Evolutionary conservation across 306 rosid species (phyloP).

Genomic region (Quercus parvula): DNA sequence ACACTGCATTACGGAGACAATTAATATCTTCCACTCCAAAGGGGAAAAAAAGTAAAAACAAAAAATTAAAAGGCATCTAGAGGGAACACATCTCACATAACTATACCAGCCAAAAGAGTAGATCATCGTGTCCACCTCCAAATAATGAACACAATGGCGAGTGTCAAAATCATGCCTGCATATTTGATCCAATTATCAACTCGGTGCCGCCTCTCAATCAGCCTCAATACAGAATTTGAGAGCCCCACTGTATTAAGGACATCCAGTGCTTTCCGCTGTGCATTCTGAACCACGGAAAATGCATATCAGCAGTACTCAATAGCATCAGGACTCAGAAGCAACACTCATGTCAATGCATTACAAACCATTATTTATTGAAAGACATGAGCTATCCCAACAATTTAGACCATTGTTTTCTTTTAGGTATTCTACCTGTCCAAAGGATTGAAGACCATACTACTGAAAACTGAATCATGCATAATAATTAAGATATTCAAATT

Average conservation of each 20-base stretch:
- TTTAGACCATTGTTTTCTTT: neutral
- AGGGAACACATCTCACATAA: neutral
- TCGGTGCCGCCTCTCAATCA: constrained; percentile 79
- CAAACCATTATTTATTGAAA: neutral
- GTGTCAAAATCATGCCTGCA: constrained; percentile 76
- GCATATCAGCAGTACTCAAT: neutral
- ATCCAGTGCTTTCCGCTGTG: constrained; percentile 83
- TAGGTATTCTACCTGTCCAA: neutral
- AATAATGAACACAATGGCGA: constrained; percentile 50
- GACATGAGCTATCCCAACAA: neutral
- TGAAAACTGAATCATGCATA: neutral
- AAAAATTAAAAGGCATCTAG: neutral
- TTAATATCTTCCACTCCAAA: too few species aligned
- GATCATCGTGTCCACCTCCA: constrained; percentile 49
- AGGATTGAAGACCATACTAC: neutral
- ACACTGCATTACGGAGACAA: neutral
- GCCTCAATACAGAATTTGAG: constrained; percentile 74
- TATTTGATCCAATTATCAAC: constrained; percentile 74
- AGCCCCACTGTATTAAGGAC: constrained; percentile 77
- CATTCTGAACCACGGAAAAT: constrained; percentile 48
- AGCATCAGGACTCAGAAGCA: neutral
- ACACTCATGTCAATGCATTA: neutral
- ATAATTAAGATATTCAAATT: neutral
- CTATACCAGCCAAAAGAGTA: neutral
- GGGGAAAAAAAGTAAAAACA: neutral